Evolutionary conservation across 129 eudicot species (phyloP).

Genomic region (Smallanthus sonchifolius): DNA sequence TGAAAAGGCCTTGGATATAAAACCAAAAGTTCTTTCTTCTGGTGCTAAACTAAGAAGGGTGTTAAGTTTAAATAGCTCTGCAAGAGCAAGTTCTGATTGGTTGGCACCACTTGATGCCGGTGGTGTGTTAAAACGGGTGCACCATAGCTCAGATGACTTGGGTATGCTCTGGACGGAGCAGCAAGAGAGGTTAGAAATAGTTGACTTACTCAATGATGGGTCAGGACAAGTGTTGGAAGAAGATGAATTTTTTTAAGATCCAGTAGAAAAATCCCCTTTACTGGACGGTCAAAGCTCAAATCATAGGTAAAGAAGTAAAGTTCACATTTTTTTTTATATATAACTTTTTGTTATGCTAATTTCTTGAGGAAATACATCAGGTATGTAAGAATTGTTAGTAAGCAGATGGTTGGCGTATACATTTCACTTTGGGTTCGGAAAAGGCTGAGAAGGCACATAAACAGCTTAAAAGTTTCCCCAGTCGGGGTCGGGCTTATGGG

Average conservation of each 20-base stretch:
- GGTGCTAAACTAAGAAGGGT: constrained; percentile 58
- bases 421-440: constrained; percentile 91
- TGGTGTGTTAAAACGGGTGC: constrained; percentile 55
- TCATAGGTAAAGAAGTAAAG: constrained; percentile 29
- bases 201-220: constrained; percentile 44
- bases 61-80: constrained; percentile 56
- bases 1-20: constrained; percentile 54
- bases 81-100: constrained; percentile 52
- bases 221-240: constrained; percentile 51
- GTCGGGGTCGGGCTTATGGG: constrained; percentile 99
- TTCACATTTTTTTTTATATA: background rate
- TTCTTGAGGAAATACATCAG: constrained; percentile 16
- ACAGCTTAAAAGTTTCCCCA: constrained; percentile 85
- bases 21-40: constrained; percentile 55
- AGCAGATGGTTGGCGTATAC: constrained; percentile 98
- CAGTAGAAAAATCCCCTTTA: constrained; percentile 18
- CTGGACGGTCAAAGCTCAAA: constrained; percentile 15
- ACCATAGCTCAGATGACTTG: constrained; percentile 71
- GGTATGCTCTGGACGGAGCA: constrained; percentile 44
- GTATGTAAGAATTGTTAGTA: constrained; percentile 85
- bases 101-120: constrained; percentile 22
- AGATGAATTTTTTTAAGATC: constrained; percentile 41
- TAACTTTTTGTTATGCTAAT: constrained; percentile 1
- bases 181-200: constrained; percentile 40
- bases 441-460: constrained; percentile 83